Evolutionary conservation across 2,329 filamentous ascomycete species (phyloP).

Genomic region (Talaromyces sp.): DNA sequence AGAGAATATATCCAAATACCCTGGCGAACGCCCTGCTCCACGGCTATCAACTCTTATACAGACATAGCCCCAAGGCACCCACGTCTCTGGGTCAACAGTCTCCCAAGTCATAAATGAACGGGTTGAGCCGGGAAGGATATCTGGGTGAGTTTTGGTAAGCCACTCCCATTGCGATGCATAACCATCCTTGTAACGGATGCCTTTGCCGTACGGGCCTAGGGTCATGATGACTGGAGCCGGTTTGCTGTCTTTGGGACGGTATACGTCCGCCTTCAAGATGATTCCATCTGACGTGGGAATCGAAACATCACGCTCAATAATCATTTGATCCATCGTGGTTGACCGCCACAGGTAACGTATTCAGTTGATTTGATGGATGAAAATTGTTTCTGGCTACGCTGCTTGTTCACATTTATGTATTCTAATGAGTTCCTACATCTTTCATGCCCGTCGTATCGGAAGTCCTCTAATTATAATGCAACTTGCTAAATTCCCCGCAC

Average conservation of each 20-base stretch:
- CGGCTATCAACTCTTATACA: conserved; percentile 10
- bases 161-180: conserved; percentile 16
- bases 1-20: conserved; percentile 16
- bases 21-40: conserved; percentile 11
- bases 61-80: conserved; percentile 10
- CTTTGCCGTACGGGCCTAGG: conserved; percentile 11
- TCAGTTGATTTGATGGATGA: background rate
- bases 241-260: background rate
- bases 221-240: conserved; percentile 8
- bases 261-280: background rate
- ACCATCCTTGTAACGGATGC: background rate
- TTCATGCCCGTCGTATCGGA: background rate
- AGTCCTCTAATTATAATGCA: background rate
- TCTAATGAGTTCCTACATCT: no score
- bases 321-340: background rate
- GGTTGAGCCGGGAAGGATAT: conserved; percentile 16
- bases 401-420: background rate
- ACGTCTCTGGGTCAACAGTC: conserved; percentile 11
- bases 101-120: conserved; percentile 6
- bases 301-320: conserved; percentile 9
- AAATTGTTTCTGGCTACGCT: background rate
- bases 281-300: conserved; percentile 1
- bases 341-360: no score
- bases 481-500: background rate
- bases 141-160: conserved; percentile 16